Evolutionary conservation across 768 basidiomycete genomes (phyloP).

Genomic region (Leccinum broughii): DNA sequence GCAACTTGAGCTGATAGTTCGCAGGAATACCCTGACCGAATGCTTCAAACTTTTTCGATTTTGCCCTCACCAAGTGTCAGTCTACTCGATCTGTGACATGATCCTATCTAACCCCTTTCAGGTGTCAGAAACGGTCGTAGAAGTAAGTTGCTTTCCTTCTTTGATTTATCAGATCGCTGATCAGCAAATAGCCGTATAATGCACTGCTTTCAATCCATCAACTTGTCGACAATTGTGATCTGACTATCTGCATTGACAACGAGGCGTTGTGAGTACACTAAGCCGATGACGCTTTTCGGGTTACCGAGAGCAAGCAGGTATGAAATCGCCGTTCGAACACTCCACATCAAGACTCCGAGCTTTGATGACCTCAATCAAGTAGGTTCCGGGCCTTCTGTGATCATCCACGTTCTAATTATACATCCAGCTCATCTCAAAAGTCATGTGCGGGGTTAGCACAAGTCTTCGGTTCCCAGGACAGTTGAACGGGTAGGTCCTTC

Average conservation of each 20-base stretch:
- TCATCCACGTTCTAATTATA: neutral
- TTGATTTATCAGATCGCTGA: conserved; percentile 9
- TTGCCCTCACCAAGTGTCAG: conserved; percentile 58
- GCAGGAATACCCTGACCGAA: conserved; percentile 57
- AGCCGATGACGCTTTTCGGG: neutral
- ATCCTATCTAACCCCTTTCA: conserved; percentile 18
- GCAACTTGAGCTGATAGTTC: conserved; percentile 13
- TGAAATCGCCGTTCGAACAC: conserved; percentile 63
- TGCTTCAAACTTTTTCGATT: conserved; percentile 53
- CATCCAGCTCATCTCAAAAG: conserved; percentile 70
- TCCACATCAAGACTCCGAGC: conserved; percentile 62
- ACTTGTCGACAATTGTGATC: conserved; percentile 84
- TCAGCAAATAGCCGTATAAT: conserved; percentile 67
- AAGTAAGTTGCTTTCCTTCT: conserved; percentile 37
- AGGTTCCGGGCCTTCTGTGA: conserved; percentile 17
- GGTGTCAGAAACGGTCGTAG: conserved; percentile 53
- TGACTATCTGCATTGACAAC: conserved; percentile 85
- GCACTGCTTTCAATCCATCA: conserved; percentile 83
- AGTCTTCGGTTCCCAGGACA: conserved; percentile 93
- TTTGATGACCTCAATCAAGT: conserved; percentile 74
- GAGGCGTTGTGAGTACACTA: conserved; percentile 65
- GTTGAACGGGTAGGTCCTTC: conserved; percentile 68
- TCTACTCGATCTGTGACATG: neutral
- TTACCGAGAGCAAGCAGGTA: conserved; percentile 47
- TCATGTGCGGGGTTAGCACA: conserved; percentile 95